Conservation (phyloP, 768 basidiomycete species). For the Leccinum disarticulatum region DNA sequence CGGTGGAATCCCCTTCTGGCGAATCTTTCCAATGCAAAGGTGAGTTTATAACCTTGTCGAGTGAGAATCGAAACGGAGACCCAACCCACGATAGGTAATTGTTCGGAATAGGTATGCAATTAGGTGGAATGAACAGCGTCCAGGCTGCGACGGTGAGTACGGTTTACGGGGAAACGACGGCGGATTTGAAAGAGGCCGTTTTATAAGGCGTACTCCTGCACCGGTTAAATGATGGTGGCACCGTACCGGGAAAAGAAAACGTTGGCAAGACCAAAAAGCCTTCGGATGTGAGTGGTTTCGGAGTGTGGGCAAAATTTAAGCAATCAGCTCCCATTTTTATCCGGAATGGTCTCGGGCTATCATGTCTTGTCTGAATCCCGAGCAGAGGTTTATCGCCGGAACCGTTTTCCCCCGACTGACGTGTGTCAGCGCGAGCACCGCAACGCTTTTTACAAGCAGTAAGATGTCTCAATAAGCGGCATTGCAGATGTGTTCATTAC, state of each 20-base stretch:
- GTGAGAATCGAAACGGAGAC: not conserved
- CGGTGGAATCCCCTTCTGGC: not conserved
- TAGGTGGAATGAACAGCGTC: not conserved
- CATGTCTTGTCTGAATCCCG: not conserved
- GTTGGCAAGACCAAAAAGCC: not conserved
- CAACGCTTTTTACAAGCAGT: not conserved
- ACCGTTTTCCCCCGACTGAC: not conserved
- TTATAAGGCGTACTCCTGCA: conserved; percentile 7
- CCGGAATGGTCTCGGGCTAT: not conserved
- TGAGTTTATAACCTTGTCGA: conserved; percentile 11
- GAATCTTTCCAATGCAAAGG: conserved; percentile 1
- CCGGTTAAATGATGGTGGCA: conserved; percentile 15
- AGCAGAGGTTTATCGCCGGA: not conserved
- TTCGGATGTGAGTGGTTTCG: conserved; percentile 6
- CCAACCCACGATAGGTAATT: conserved; percentile 4
- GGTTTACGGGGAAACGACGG: conserved; percentile 4
- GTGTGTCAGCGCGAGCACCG: not conserved
- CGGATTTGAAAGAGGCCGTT: conserved; percentile 1
- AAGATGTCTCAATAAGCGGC: not conserved
- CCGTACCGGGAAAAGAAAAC: conserved; percentile 1
- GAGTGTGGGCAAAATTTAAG: not conserved
- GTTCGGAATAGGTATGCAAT: conserved; percentile 1
- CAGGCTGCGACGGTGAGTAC: not conserved
- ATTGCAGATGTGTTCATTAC: not conserved
- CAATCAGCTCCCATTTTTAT: conserved; percentile 6